Percentiles rank a stretch among this genome's conserved stretches.
phyloP scores from a whole-genome alignment of 1,139 yeast genomes.

The Diutina siamensis region DNA sequence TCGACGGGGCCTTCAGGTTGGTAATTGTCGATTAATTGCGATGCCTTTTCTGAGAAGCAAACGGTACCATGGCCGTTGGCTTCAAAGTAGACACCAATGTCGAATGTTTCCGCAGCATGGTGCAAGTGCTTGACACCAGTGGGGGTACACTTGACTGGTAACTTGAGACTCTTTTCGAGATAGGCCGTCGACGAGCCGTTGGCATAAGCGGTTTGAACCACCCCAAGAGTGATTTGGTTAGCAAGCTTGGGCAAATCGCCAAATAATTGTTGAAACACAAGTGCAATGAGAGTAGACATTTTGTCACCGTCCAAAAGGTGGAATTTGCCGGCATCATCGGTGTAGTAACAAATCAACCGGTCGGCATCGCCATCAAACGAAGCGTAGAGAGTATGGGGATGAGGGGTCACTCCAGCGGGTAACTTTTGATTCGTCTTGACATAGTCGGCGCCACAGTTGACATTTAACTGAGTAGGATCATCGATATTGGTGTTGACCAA shows the following conservation, averaged over 20 bases:
- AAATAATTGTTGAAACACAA: conserved; percentile 46
- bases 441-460: conserved; percentile 87
- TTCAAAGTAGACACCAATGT: conserved; percentile 89
- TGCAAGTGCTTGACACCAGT: conserved; percentile 97
- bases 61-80: conserved; percentile 99
- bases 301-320: conserved; percentile 87
- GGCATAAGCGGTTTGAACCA: conserved; percentile 96
- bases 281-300: conserved; percentile 75
- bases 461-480: conserved; percentile 52
- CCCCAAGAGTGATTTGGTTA: conserved; percentile 50
- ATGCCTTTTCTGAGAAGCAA: conserved; percentile 55
- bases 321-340: conserved; percentile 37
- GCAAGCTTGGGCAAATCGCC: conserved; percentile 26
- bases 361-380: conserved; percentile 98
- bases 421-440: conserved; percentile 81
- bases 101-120: conserved; percentile 74
- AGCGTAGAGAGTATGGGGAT: conserved; percentile 43
- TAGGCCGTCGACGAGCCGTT: conserved; percentile 84
- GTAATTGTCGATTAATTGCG: conserved; percentile 20
- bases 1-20: conserved; percentile 13
- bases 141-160: conserved; percentile 83
- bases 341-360: conserved; percentile 77
- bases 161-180: conserved; percentile 44
- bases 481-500: conserved; percentile 52
- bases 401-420: conserved; percentile 46